phyloP scores from a whole-genome alignment of 371 early-diverging fungal genomes.

The Actinomucor elegans region DNA sequence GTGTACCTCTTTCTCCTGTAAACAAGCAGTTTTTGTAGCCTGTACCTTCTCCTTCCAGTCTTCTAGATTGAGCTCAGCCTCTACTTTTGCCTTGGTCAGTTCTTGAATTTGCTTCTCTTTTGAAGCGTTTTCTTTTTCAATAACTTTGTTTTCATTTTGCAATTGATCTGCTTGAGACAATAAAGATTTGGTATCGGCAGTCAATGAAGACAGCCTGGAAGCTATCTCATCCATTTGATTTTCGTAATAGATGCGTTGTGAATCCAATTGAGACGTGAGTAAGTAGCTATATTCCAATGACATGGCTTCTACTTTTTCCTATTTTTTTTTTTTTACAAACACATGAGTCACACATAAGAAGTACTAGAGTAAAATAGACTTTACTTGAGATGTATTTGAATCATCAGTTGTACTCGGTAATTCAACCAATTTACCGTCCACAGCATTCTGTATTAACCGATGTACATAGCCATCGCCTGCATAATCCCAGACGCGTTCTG shows the following conservation, averaged over 20 bases:
- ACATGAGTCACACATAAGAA: too few relatives aligned
- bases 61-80: constrained; percentile 21
- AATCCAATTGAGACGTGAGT: constrained; percentile 79
- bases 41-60: constrained; percentile 24
- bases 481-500: constrained; percentile 97
- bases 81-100: constrained; percentile 15
- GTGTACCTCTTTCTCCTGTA: constrained; percentile 31
- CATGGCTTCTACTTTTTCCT: constrained; percentile 78
- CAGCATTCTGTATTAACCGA: constrained; percentile 85
- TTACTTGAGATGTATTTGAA: constrained; percentile 9
- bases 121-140: constrained; percentile 1
- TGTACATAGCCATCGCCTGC: constrained; percentile 95
- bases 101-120: constrained; percentile 2
- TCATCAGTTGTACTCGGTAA: constrained; percentile 53
- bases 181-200: constrained; percentile 9
- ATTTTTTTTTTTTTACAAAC: too few relatives aligned
- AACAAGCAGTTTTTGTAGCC: constrained; percentile 8
- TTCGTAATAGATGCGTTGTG: constrained; percentile 86
- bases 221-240: constrained; percentile 60
- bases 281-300: constrained; percentile 80
- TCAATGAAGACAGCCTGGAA: constrained; percentile 36
- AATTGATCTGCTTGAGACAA: constrained; percentile 4
- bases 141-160: constrained; percentile 6
- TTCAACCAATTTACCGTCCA: constrained; percentile 91
- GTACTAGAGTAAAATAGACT: too few relatives aligned